Conservation (phyloP, 768 basidiomycete species). For the Macrocybe gigantea region DNA sequence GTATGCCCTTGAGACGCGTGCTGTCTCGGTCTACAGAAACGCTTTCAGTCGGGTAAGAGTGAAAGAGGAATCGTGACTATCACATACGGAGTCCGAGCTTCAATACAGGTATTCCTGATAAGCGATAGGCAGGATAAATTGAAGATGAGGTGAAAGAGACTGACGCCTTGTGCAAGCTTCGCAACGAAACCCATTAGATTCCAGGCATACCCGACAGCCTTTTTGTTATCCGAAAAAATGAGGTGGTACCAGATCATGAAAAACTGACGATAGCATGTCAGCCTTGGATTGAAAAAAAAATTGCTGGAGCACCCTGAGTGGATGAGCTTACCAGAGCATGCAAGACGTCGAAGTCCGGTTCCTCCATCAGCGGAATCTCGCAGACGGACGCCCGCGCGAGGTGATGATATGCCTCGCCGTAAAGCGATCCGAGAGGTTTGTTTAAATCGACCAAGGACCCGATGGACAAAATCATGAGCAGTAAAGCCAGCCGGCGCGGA, state of each 20-base stretch:
- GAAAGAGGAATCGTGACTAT: neutral
- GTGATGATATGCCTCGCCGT: slow-evolving; percentile 62
- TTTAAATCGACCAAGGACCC: slow-evolving; percentile 64
- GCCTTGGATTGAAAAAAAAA: neutral
- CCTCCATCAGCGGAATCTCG: slow-evolving; percentile 70
- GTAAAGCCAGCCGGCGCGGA: slow-evolving; percentile 59
- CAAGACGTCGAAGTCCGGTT: slow-evolving; percentile 68
- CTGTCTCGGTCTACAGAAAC: slow-evolving; percentile 55
- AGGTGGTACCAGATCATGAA: slow-evolving; percentile 75
- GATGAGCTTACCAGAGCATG: slow-evolving; percentile 50
- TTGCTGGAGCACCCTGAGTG: neutral
- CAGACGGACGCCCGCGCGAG: slow-evolving; percentile 63
- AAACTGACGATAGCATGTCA: slow-evolving; percentile 24
- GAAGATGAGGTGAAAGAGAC: slow-evolving; percentile 17
- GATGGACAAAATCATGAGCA: slow-evolving; percentile 69
- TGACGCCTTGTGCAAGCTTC: slow-evolving; percentile 67
- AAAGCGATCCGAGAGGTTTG: slow-evolving; percentile 46
- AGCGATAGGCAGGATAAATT: too few relatives aligned
- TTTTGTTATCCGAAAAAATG: slow-evolving; percentile 69
- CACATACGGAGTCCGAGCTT: slow-evolving; percentile 6
- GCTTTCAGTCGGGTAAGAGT: neutral
- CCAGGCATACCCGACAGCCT: slow-evolving; percentile 70
- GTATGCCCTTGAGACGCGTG: slow-evolving; percentile 57
- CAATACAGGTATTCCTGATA: neutral
- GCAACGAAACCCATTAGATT: slow-evolving; percentile 71